phyloP scores from a whole-genome alignment of 352 stramenopile genomes.

The Phytopythium delawarense region DNA sequence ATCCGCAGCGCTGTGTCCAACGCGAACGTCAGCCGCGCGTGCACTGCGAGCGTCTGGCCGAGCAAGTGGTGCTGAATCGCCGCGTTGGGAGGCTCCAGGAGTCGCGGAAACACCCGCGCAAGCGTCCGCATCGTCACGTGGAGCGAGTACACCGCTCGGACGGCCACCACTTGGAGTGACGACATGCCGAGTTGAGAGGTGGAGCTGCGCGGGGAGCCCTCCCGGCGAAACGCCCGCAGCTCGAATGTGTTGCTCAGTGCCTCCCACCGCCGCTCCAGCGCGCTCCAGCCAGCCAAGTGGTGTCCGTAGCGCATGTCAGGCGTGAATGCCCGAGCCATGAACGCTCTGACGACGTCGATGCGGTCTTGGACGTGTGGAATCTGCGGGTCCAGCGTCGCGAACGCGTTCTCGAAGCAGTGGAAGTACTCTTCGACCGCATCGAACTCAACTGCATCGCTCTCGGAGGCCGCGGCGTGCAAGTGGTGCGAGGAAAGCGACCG shows the following conservation, averaged over 20 bases:
- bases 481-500: background rate
- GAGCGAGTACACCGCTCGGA: constrained; percentile 3
- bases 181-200: background rate
- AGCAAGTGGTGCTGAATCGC: background rate
- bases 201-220: background rate
- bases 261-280: constrained; percentile 2
- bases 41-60: background rate
- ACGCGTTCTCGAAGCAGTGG: constrained; percentile 1
- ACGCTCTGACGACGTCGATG: background rate
- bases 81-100: background rate
- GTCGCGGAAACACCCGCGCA: background rate
- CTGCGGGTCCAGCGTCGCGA: background rate
- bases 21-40: background rate
- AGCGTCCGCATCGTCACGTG: background rate
- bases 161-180: background rate
- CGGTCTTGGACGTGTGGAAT: background rate
- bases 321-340: constrained; percentile 3
- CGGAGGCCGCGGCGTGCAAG: background rate
- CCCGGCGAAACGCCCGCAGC: background rate
- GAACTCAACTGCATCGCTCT: background rate
- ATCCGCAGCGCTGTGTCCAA: background rate
- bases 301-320: constrained; percentile 7
- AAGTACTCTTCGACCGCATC: background rate
- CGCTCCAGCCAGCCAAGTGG: constrained; percentile 6
- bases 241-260: constrained; percentile 4